These are phyloP conservation scores for Olyra latifolia DNA, from an alignment of 176 grass and related monocot species.

Conservation along the genomic window DNA sequence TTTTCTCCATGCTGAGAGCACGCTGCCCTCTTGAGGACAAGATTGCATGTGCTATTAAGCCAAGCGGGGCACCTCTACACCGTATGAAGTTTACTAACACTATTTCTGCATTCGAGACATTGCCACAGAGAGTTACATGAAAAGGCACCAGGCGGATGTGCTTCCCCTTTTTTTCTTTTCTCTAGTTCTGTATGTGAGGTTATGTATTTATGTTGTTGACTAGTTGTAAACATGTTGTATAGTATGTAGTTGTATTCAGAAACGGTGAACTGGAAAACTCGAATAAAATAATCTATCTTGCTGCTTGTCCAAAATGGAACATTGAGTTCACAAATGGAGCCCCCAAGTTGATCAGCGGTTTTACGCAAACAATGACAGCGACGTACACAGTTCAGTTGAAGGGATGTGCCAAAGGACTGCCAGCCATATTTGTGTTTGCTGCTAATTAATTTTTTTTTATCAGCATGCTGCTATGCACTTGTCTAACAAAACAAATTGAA, in stretches of 20 bases:
- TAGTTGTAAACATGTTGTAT: conserved; percentile 5
- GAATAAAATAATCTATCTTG: neutral
- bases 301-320: neutral
- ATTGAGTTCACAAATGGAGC: neutral
- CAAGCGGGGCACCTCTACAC: conserved; percentile 90
- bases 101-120: conserved; percentile 88
- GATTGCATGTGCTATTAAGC: conserved; percentile 90
- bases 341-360: too few species aligned
- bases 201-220: neutral
- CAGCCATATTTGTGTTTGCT: neutral
- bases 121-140: conserved; percentile 76
- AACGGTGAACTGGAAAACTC: neutral
- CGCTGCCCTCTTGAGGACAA: conserved; percentile 97
- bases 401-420: neutral
- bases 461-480: neutral
- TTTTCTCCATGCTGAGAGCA: conserved; percentile 91
- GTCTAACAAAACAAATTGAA: neutral
- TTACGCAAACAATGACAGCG: neutral
- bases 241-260: conserved; percentile 5
- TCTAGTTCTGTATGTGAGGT: neutral
- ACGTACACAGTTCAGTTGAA: neutral
- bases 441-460: too few species aligned
- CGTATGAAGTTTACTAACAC: conserved; percentile 89
- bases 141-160: neutral
- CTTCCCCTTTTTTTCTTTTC: neutral